A percentile compares a stretch with the other conserved stretches of the same genome.
These are phyloP conservation scores for Taiozyma sp. DNA, from an alignment of 1,139 yeast genomes.

Conservation along the genomic window DNA sequence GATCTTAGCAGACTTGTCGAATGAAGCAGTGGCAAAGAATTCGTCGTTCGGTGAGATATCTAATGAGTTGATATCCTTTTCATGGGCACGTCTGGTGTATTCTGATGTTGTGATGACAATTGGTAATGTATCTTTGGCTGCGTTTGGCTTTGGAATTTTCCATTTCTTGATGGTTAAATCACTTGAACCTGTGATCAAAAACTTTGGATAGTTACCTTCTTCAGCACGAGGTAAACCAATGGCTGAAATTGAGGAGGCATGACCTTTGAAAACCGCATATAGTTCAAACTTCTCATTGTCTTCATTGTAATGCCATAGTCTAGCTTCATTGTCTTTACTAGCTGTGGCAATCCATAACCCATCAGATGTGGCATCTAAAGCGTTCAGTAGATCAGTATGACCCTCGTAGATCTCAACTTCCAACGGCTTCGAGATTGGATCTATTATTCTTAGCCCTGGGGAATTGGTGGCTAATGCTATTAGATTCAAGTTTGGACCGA, in stretches of 20 bases:
- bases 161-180: slow-evolving; percentile 91
- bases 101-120: slow-evolving; percentile 47
- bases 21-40: slow-evolving; percentile 90
- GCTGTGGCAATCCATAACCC: slow-evolving; percentile 91
- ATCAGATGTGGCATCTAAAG: slow-evolving; percentile 69
- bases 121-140: slow-evolving; percentile 22
- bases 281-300: slow-evolving; percentile 37
- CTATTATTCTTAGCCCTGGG: slow-evolving; percentile 76
- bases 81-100: slow-evolving; percentile 94
- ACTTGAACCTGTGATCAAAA: slow-evolving; percentile 77
- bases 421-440: slow-evolving; percentile 45
- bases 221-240: slow-evolving; percentile 65
- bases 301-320: slow-evolving; percentile 66
- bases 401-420: slow-evolving; percentile 68
- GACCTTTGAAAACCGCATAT: slow-evolving; percentile 72
- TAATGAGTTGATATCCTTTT: slow-evolving; percentile 86
- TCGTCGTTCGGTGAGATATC: slow-evolving; percentile 89
- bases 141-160: slow-evolving; percentile 52
- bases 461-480: slow-evolving; percentile 92
- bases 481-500: slow-evolving; percentile 51
- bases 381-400: slow-evolving; percentile 79
- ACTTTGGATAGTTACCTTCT: slow-evolving; percentile 50
- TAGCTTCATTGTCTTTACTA: slow-evolving; percentile 83
- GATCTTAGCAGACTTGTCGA: slow-evolving; percentile 83
- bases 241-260: slow-evolving; percentile 82